phyloP scores from a whole-genome alignment of 768 basidiomycete genomes.

The Boletus barrowsii region DNA sequence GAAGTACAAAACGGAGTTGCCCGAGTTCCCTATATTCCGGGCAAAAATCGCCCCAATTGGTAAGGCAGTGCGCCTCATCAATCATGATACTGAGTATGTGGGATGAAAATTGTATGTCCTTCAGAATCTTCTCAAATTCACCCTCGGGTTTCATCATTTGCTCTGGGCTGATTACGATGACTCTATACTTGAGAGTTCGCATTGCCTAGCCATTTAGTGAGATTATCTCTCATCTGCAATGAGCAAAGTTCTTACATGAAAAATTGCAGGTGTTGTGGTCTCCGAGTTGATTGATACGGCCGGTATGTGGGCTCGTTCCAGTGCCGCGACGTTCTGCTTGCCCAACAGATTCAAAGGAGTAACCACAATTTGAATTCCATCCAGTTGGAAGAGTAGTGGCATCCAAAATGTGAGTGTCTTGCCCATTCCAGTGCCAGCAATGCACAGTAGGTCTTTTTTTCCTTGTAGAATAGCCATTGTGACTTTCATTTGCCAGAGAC shows the following conservation, averaged over 20 bases:
- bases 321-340: background rate
- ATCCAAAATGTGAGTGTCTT: background rate
- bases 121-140: background rate
- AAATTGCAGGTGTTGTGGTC: background rate
- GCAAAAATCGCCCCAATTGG: background rate
- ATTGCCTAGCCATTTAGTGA: too few species aligned
- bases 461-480: background rate
- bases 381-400: background rate
- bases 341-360: background rate
- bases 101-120: background rate
- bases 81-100: background rate
- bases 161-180: background rate
- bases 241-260: too few species aligned
- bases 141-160: background rate
- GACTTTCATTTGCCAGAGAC: background rate
- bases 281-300: background rate
- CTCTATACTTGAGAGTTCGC: too few species aligned
- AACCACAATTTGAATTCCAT: background rate
- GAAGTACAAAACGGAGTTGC: background rate
- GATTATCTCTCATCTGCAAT: too few species aligned
- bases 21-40: background rate
- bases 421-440: background rate
- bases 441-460: background rate
- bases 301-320: background rate
- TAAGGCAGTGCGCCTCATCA: conserved; percentile 10